Conservation (phyloP, 768 basidiomycete genomes). For the Mycena albidolilacea region DNA sequence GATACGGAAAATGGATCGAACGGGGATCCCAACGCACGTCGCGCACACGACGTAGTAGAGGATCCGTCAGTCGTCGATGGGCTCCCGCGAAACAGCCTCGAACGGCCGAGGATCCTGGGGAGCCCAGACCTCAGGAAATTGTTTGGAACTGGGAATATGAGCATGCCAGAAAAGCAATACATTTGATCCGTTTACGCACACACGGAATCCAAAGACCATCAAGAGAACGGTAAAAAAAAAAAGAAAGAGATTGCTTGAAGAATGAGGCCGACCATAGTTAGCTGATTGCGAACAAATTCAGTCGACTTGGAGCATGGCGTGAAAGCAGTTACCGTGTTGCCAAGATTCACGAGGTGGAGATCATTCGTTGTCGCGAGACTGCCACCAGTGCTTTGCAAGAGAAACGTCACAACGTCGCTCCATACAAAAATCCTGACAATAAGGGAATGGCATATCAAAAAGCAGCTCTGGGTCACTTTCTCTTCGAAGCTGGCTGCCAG, state of each 20-base stretch:
- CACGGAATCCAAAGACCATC: slow-evolving; percentile 48
- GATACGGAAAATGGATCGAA: slow-evolving; percentile 46
- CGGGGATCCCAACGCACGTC: slow-evolving; percentile 42
- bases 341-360: slow-evolving; percentile 34
- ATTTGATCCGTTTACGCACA: slow-evolving; percentile 7
- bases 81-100: slow-evolving; percentile 8
- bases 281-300: slow-evolving; percentile 38
- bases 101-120: slow-evolving; percentile 1
- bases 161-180: neutral
- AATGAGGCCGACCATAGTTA: slow-evolving; percentile 58
- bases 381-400: slow-evolving; percentile 62
- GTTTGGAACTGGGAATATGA: neutral
- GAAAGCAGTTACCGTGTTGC: slow-evolving; percentile 43
- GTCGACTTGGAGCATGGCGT: neutral
- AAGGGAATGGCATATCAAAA: slow-evolving; percentile 55
- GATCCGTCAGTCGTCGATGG: slow-evolving; percentile 32
- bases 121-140: slow-evolving; percentile 16
- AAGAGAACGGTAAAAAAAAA: slow-evolving; percentile 55
- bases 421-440: slow-evolving; percentile 65
- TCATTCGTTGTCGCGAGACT: slow-evolving; percentile 46
- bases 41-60: neutral
- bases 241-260: slow-evolving; percentile 59
- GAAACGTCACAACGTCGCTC: slow-evolving; percentile 65
- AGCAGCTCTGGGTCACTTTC: slow-evolving; percentile 53
- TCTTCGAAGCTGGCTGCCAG: slow-evolving; percentile 52